These are phyloP conservation scores for Fusarium haematococcum DNA, from an alignment of 2,329 filamentous ascomycete genomes.

Conservation along the genomic window DNA sequence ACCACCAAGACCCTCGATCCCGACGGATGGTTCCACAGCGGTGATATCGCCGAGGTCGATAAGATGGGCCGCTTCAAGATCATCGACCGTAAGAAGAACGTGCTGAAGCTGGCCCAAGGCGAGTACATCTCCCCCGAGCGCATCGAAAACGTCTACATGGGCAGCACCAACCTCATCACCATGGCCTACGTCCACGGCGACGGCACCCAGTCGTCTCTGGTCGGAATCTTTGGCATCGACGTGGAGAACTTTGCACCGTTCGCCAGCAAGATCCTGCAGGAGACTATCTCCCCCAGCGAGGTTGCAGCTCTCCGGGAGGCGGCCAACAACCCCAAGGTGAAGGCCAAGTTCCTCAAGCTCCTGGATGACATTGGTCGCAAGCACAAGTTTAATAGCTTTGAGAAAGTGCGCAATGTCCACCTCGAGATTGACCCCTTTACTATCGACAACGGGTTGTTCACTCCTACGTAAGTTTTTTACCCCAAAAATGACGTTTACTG, in stretches of 20 bases:
- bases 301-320: constrained; percentile 74
- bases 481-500: not conserved
- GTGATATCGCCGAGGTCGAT: constrained; percentile 90
- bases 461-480: constrained; percentile 79
- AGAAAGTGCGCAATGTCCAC: constrained; percentile 80
- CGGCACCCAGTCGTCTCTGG: constrained; percentile 81
- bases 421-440: constrained; percentile 91
- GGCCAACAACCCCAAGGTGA: constrained; percentile 75
- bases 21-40: constrained; percentile 97
- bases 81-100: constrained; percentile 97
- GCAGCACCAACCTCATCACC: constrained; percentile 80
- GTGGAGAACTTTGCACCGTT: constrained; percentile 85
- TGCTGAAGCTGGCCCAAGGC: constrained; percentile 97
- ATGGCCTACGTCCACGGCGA: constrained; percentile 94
- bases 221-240: constrained; percentile 89
- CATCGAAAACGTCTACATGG: constrained; percentile 93
- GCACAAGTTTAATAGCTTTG: constrained; percentile 92
- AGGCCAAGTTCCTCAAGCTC: constrained; percentile 80
- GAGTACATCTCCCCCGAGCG: constrained; percentile 98
- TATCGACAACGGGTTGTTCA: constrained; percentile 90
- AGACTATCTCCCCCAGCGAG: constrained; percentile 73
- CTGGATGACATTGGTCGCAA: constrained; percentile 82
- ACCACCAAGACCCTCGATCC: constrained; percentile 83
- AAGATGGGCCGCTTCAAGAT: constrained; percentile 88
- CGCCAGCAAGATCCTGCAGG: constrained; percentile 80